Conservation (phyloP, 768 basidiomycete species). For the Mycena sanguinolenta region DNA sequence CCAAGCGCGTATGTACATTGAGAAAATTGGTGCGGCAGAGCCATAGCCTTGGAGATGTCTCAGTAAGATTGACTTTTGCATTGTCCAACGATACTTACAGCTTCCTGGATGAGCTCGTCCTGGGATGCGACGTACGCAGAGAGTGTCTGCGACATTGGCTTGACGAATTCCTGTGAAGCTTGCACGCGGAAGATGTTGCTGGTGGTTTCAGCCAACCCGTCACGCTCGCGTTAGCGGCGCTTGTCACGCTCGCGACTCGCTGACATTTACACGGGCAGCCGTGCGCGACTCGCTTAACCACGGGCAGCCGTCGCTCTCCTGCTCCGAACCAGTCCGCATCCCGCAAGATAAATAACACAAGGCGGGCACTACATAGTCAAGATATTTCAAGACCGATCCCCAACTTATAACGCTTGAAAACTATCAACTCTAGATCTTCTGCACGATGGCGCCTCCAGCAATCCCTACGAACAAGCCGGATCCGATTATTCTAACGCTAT, state of each 20-base stretch:
- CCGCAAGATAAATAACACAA: too few relatives aligned
- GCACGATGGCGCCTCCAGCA: conserved; percentile 39
- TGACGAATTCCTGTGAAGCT: too few relatives aligned
- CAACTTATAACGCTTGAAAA: too few relatives aligned
- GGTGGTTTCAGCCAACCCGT: neutral
- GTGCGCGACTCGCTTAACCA: too few relatives aligned
- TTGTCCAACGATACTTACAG: conserved; percentile 46
- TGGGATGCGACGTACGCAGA: conserved; percentile 62
- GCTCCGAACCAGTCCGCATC: neutral
- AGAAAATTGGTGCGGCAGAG: conserved; percentile 74
- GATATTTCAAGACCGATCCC: too few relatives aligned
- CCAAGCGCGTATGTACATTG: conserved; percentile 76
- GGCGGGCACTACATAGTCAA: too few relatives aligned
- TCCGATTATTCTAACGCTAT: conserved; percentile 90
- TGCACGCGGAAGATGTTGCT: neutral
- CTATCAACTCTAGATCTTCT: neutral
- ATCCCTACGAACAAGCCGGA: conserved; percentile 69
- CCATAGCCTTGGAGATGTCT: conserved; percentile 54
- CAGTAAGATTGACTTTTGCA: conserved; percentile 43
- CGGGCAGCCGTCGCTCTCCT: too few relatives aligned
- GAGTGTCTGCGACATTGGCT: conserved; percentile 39
- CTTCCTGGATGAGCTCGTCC: conserved; percentile 64
- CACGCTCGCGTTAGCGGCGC: neutral
- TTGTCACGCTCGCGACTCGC: too few relatives aligned
- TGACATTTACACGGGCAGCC: too few relatives aligned